Evolutionary conservation across 257 asterid species (phyloP), one percentile per base, ranked within the genome.

Genomic region (Solanum lycopersicoides): DNA sequence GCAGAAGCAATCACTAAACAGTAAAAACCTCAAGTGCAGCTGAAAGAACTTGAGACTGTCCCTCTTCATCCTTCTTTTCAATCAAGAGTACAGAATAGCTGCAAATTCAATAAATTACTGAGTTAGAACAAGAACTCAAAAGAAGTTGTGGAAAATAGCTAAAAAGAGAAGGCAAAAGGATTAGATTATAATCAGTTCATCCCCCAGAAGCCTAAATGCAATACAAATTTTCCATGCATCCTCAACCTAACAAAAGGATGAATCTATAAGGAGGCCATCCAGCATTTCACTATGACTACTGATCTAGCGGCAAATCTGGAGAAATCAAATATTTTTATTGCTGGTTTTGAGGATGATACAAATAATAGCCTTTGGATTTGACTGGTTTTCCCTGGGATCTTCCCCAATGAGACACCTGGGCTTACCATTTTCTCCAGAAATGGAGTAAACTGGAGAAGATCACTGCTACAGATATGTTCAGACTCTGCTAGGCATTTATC

Each of bases 41-140:
- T 32, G 99, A 96, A 85, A 97, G 96, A 91, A 95, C 99, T 92
- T 97, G 99, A 90, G 97, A 91, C 89, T 97, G 99, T 25, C 99
- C 99, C 89, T 92, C 98, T 89, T 94, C 98, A 83, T 97, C 95
- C 89, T 92, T 96, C 90, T 93, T 93, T 90, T 96, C 98, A 86
- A 95, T 92, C 94, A 97, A 90, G 86, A 97, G 96, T 91, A 97
- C 98, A 84, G 99, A 94, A 90, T 94, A 97, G 86, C 99, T 96
- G 95, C 90, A 94, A 88, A 76, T 23, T 73, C 83, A 89, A 85
- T 13, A 83, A 42, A 85, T 84, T 13, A 56, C 75, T 23, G 80
- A 59, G 66, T 42, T 41, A 89, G 86, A 86, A 79, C 59, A 18
- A 42, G 47, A n/a, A 74, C 28, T 47, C 68, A 34, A 80, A 80